Evolutionary conservation across 2,329 filamentous ascomycete species (phyloP), one percentile per base, ranked within the genome.

Genomic region (Elsinoe perseae): DNA sequence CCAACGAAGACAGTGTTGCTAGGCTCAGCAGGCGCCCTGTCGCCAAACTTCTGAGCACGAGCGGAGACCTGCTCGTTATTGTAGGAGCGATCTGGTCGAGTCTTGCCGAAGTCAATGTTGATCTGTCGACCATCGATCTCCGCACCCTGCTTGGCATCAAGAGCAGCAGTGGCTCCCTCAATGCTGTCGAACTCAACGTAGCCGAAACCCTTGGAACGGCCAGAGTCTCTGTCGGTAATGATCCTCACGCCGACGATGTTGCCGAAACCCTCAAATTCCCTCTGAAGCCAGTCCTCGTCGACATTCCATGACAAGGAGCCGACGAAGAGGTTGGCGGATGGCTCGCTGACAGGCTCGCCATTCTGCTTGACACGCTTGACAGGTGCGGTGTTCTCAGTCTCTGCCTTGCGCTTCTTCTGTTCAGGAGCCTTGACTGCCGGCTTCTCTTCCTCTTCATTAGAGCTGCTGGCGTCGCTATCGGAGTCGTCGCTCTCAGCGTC

Each of bases 271-370:
- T 90, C 82, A 76, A 96, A 95, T 70, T 92, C 86, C 65, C 85
- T 80, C 63, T 81, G 79, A 61, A 96, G 83, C 75, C 82, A 82
- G 62, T 90, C 83, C 72, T 95, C 91, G 64, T 95, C 88, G 54
- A 95, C 78, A 69, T 85, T 88, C 90, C 90, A 96, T 73, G 87
- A 89, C 61, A 96, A 79, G 77, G 89, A 92, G 64, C 91, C 91
- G 62, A 90, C 83, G 72, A 95, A 96, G 55, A 96, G 83, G 66
- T 90, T 95, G 63, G 77, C 76, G 65, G 76, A 72, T 58, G 77
- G 70, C 56, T 74, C 71, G 61, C 65, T 68, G 62, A 57, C 25
- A 14, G 53, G 36, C 36, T 64, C 61, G 30, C 70, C 58, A 70
- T 76, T 53, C 68, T 70, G 44, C 79, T 86, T 87, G 68, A 75